Evolutionary conservation across 106 monocot species (phyloP).

Genomic region (Acanthochlamys bracteata): DNA sequence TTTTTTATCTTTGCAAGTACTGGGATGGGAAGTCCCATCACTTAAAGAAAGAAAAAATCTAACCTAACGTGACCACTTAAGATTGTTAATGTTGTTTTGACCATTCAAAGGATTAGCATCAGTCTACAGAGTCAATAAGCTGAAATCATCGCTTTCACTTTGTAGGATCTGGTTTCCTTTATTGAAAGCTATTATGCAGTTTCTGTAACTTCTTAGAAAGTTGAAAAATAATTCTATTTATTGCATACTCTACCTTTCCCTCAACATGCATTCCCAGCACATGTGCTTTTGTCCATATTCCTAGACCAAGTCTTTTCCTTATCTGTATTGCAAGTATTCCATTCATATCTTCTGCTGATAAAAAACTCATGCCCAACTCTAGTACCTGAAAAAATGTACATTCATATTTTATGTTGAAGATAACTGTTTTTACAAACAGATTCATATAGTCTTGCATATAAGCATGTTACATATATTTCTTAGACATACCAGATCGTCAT

Average conservation of each 20-base stretch:
- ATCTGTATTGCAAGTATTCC: constrained; percentile 69
- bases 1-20: background rate
- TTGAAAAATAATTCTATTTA: background rate
- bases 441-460: no score
- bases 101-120: no score
- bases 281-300: constrained; percentile 86
- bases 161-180: background rate
- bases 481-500: constrained; percentile 76
- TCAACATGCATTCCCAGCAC: constrained; percentile 92
- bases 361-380: constrained; percentile 82
- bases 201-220: background rate
- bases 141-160: background rate
- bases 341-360: constrained; percentile 86
- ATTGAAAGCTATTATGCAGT: background rate
- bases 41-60: background rate
- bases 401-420: background rate
- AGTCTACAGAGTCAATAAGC: no score
- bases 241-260: constrained; percentile 56
- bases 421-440: background rate
- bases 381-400: constrained; percentile 49
- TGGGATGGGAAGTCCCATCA: background rate
- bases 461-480: background rate
- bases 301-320: constrained; percentile 70
- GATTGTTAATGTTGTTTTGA: no score
- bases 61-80: background rate